Base-by-base conservation (phyloP, 768 basidiomycete genomes). In the Boletus rubescentipes region DNA sequence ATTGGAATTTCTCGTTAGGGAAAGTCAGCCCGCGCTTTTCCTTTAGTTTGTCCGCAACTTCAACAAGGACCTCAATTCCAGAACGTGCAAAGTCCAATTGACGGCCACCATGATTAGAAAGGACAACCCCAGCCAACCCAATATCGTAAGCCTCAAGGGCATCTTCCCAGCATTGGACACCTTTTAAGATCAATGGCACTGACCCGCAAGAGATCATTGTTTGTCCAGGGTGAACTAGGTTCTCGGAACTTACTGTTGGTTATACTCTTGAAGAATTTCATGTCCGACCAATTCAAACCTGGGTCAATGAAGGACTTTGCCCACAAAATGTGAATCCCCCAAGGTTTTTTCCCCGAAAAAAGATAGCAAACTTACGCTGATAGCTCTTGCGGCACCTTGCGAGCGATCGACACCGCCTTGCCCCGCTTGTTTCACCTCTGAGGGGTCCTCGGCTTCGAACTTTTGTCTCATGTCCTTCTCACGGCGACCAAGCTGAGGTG, bases 381-480 rank as follows among this genome's bases (percentile, higher is more conserved):
- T 98, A 12, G 96, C 96, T 55, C 93, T 77, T 5, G 97, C 94
- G 9, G 93, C 95, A 32, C 96, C 96, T 67, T 97, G 91, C 48
- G 89, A 85, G 39, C 89, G 83, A 63, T 94, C 86, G 40, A 94
- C 83, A 29, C 72, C 74, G 29, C 77, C 76, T 15, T 75, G 69
- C 12, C 72, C 71, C n/a, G 73, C 74, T 66, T 81, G 81, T n/a
- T 58, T 67, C 20, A 70, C 69, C 39, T 72, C 69, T n/a, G 70
- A 72, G 8, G 71, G 70, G 31, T 72, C 70, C 36, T 86, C 88
- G 3, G 89, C 93, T 36, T 89, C 91, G 56, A 98, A 98, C 67
- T 93, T 96, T 85, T 89, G 89, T 23, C 96, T 80, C 94, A 98
- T 98, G 66, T 98, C 96, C 54, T 95, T 94, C 69, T 96, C 94